phyloP scores from a whole-genome alignment of 192 early-diverging fungal genomes.

The Backusella parvicylindrica region DNA sequence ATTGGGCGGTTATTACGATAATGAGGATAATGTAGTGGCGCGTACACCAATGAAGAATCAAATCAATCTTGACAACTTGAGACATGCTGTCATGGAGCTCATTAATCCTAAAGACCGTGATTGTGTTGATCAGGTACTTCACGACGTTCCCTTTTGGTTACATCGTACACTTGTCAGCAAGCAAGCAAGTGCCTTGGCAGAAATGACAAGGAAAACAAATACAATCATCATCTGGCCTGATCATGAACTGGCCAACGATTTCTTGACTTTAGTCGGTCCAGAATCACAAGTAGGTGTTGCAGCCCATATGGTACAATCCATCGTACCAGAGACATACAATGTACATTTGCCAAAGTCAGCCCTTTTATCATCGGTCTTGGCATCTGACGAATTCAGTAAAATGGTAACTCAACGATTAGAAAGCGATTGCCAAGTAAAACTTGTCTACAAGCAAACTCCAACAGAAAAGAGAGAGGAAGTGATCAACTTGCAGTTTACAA shows the following conservation, averaged over 20 bases:
- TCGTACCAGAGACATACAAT: constrained; percentile 57
- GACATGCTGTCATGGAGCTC: constrained; percentile 59
- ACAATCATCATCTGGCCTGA: constrained; percentile 60
- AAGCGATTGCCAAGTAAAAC: constrained; percentile 40
- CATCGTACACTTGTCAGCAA: constrained; percentile 48
- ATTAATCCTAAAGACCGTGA: constrained; percentile 48
- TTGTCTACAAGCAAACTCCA: neutral
- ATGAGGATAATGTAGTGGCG: constrained; percentile 81
- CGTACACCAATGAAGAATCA: constrained; percentile 79
- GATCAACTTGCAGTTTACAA: neutral
- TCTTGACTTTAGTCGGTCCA: constrained; percentile 52
- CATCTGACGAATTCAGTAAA: constrained; percentile 43
- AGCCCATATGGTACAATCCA: constrained; percentile 42
- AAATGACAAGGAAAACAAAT: constrained; percentile 54
- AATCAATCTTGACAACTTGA: constrained; percentile 61
- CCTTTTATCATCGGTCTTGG: constrained; percentile 34
- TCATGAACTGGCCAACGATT: constrained; percentile 59
- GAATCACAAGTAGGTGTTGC: constrained; percentile 54
- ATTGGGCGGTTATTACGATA: constrained; percentile 78
- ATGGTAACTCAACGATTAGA: constrained; percentile 39
- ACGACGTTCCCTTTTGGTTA: constrained; percentile 52
- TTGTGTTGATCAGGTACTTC: constrained; percentile 44
- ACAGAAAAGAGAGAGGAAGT: neutral
- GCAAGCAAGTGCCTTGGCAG: constrained; percentile 26
- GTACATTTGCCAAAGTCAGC: constrained; percentile 49